Evolutionary conservation across 208 protist species (phyloP).

Genomic region (Trypanosoma conorhini): DNA sequence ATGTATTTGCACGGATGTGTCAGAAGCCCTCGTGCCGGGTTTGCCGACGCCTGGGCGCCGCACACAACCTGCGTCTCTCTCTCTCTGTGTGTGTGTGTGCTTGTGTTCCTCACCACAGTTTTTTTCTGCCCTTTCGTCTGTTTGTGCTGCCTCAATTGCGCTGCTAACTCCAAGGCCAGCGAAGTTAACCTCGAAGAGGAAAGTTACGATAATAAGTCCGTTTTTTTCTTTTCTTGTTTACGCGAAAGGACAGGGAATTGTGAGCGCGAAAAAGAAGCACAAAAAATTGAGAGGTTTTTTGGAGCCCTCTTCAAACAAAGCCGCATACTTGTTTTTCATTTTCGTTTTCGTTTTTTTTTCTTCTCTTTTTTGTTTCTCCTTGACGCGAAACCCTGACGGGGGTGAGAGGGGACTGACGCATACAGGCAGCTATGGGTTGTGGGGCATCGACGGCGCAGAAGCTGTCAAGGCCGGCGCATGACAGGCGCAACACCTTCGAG

Average conservation of each 20-base stretch:
- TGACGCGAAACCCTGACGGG: background rate
- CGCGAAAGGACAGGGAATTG: background rate
- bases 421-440: conserved; percentile 14
- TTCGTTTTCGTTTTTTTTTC: background rate
- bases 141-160: background rate
- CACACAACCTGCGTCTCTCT: no score
- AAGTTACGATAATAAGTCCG: conserved; percentile 11
- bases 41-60: no score
- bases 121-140: background rate
- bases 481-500: background rate
- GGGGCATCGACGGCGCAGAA: conserved; percentile 1
- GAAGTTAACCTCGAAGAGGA: background rate
- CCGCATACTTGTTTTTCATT: background rate
- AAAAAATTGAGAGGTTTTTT: background rate
- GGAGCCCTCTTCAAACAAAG: background rate
- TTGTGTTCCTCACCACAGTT: background rate
- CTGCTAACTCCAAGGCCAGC: background rate
- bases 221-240: conserved; percentile 24
- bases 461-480: background rate
- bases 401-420: background rate
- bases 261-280: background rate
- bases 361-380: no score
- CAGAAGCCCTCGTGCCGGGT: no score
- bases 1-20: no score
- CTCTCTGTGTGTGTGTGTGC: background rate